Conservation (phyloP, 257 asterid species). For the Leonotis leonurus region DNA sequence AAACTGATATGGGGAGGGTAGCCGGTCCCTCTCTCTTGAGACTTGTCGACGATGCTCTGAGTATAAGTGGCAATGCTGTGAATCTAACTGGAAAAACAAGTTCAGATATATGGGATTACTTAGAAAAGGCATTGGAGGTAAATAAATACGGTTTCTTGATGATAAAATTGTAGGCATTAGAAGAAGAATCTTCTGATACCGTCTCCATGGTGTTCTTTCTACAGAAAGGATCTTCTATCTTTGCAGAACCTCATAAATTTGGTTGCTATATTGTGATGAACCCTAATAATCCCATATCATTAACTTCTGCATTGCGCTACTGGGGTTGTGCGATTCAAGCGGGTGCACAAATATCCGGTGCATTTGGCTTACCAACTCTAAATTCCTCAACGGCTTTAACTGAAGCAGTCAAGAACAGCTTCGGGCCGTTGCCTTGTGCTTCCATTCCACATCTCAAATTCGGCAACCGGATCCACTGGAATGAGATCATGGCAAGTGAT, state of each 20-base stretch:
- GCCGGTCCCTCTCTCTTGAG: conserved; percentile 83
- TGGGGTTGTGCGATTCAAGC: conserved; percentile 98
- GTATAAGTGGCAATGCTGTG: conserved; percentile 36
- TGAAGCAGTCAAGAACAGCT: conserved; percentile 24
- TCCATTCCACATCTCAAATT: conserved; percentile 44
- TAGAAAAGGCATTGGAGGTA: conserved; percentile 68
- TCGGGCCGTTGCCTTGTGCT: conserved; percentile 67
- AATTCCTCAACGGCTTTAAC: conserved; percentile 18
- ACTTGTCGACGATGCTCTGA: conserved; percentile 70
- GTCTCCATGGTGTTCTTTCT: conserved; percentile 3
- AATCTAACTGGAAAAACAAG: conserved; percentile 58
- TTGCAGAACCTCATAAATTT: conserved; percentile 50
- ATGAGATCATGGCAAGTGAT: conserved; percentile 33
- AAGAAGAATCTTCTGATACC: neutral
- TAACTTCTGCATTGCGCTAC: conserved; percentile 55
- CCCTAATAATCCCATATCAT: conserved; percentile 44
- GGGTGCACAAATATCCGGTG: conserved; percentile 75
- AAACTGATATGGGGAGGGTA: conserved; percentile 88
- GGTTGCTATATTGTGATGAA: conserved; percentile 79
- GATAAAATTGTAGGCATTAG: neutral
- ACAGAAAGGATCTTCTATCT: conserved; percentile 73
- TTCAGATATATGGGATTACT: conserved; percentile 71
- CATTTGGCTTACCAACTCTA: conserved; percentile 38
- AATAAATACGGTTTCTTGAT: neutral
- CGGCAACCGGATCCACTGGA: conserved; percentile 40